Evolutionary conservation across 2,329 filamentous ascomycete species (phyloP).

Genomic region (Talaromyces sp.): DNA sequence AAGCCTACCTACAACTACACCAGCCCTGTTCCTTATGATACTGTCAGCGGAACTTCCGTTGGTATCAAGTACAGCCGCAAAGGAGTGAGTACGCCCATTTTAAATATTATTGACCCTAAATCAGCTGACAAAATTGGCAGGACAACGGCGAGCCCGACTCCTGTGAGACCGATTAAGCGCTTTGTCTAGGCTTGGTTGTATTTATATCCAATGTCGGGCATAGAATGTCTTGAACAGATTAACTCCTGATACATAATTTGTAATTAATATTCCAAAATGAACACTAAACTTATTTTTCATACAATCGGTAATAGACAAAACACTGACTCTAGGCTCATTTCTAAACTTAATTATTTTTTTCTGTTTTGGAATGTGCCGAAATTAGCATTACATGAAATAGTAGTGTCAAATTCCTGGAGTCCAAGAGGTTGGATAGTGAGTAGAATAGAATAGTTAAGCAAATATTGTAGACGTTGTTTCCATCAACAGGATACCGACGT

Average conservation of each 20-base stretch:
- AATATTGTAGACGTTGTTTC: no score
- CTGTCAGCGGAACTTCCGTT: constrained; percentile 26
- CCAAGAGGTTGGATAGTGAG: background rate
- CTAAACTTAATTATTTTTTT: background rate
- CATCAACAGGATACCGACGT: no score
- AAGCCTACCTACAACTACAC: constrained; percentile 36
- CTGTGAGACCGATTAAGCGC: constrained; percentile 3
- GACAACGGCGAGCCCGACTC: background rate
- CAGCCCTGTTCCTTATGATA: constrained; percentile 33
- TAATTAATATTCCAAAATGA: background rate
- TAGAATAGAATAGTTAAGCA: background rate
- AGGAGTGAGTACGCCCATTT: background rate
- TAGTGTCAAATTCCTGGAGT: background rate
- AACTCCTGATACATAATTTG: background rate
- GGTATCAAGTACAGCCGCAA: constrained; percentile 64
- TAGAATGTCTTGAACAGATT: no score
- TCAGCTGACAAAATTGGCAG: background rate
- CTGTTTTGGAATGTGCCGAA: background rate
- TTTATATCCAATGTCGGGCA: background rate
- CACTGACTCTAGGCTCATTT: background rate
- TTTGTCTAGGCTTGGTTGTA: background rate
- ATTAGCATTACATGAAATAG: background rate
- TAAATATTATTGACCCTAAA: background rate
- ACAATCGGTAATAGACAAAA: background rate
- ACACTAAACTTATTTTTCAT: background rate